Base-by-base conservation (phyloP, 495 filamentous ascomycete genomes). In the Penicillium coffeae region DNA sequence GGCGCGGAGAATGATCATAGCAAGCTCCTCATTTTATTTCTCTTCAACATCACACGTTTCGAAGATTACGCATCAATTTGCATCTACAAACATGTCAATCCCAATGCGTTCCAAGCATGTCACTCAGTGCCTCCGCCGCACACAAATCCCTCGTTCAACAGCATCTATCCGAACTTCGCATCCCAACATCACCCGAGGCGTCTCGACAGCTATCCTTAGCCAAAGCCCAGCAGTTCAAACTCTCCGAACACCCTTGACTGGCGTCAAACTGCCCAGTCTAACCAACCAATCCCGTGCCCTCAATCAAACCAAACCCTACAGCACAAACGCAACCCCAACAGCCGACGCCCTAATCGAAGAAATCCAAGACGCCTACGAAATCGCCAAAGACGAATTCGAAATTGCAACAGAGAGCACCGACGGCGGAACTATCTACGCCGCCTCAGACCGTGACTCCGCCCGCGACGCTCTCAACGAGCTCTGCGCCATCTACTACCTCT, bases 301-400 rank as follows among this genome's bases (percentile, higher is more conserved):
- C 34, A 34, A 27, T 18, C 18, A 46, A 13, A 16, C 10, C 16
- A 12, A 12, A 7, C 34, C 39, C 16, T 21, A 58, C 27, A 42
- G 34, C 42, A 27, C 38, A 14, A 37, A 50, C 12, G 33, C 49
- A 13, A 57, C 22, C 62, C 59, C 47, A 36, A 55, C 63, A 45
- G 63, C 59, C 2, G 71, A 74, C 48, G 43, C 61, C 3, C 54
- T 74, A n/a, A 65, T 73, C 48, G 67, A 72, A 22, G 69, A 74
- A 38, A 18, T 74, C 3, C 66, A 72, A 51, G 69, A 72, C 35
- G 56, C 71, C 47, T 74, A 70, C 52, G 67, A 73, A 56, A 56
- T 60, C 14, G 66, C 72, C 4, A 73, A 67, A 61, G 72, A 75
- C 54, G 72, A 75, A 55, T 68, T 75, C 49, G 72, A 75, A 60